Evolutionary conservation across 2,329 filamentous ascomycete genomes (phyloP).

Genomic region (Phoma sp.): DNA sequence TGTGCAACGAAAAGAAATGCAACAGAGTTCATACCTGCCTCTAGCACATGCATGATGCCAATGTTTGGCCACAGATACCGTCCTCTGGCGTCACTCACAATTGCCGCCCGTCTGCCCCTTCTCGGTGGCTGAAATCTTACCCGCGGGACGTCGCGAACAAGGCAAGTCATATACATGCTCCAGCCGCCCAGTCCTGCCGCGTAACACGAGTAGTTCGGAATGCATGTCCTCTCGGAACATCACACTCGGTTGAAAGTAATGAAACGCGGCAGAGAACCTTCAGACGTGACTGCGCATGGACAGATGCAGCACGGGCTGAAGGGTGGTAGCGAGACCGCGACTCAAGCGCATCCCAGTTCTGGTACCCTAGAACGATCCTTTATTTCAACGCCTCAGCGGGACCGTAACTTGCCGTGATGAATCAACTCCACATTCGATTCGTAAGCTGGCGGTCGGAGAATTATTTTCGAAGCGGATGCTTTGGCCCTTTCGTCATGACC

Average conservation of each 20-base stretch:
- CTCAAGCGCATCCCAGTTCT: neutral
- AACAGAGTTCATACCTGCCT: neutral
- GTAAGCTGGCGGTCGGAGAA: neutral
- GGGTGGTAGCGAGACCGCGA: slow-evolving; percentile 2
- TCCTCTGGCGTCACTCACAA: neutral
- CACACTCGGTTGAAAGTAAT: neutral
- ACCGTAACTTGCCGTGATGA: slow-evolving; percentile 1
- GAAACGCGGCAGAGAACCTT: slow-evolving; percentile 14
- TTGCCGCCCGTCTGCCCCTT: neutral
- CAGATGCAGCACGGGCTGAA: slow-evolving; percentile 7
- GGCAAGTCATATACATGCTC: neutral
- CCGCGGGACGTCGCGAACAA: neutral
- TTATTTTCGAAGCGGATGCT: neutral
- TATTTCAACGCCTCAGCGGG: slow-evolving; percentile 1
- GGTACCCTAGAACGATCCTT: slow-evolving; percentile 12
- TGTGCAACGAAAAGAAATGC: neutral
- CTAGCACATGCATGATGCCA: neutral
- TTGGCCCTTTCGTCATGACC: neutral
- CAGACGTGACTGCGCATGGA: slow-evolving; percentile 6
- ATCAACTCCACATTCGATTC: slow-evolving; percentile 2
- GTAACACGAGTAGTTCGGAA: neutral
- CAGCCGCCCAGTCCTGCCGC: neutral
- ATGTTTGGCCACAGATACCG: neutral
- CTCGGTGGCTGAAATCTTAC: neutral
- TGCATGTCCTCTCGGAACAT: neutral